Base-by-base conservation (phyloP, 257 asterid genomes). In the Coffea canephora region DNA sequence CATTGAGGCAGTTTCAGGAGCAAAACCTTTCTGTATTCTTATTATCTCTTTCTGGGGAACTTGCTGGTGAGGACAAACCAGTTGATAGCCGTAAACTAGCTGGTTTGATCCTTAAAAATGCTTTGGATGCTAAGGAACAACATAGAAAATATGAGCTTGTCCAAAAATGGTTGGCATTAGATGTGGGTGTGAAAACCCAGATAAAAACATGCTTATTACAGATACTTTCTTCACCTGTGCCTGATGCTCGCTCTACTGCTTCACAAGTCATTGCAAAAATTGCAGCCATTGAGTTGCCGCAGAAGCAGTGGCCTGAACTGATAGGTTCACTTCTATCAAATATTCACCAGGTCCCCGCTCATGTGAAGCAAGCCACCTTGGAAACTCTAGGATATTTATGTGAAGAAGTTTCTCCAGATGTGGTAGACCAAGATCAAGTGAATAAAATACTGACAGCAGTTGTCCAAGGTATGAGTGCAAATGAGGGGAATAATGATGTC, bases 271-370 rank as follows among this genome's bases (percentile, higher is more conserved):
- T 90, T 85, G 97, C 97, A 34, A 91, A 93, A 86, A 91, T 93
- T 80, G 97, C 97, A 19, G 91, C 95, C 54, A 91, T 93, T 83
- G 97, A 93, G 83, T 82, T 93, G 82, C 97, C 97, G 0, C 97
- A 91, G 71, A 91, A 93, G 82, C 95, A 91, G 80, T 91, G 97
- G 97, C 97, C 97, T 25, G 97, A 93, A 84, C 89, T 93, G 74
- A 87, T 93, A 68, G 96, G 91, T 50, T 84, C 94, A 52, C 93
- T 93, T 52, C 82, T 93, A 68, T 88, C 96, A 46, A 93, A 88
- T 79, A 83, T 89, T 89, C 93, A 91, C 80, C 96, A 93, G 85
- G 91, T 89, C 73, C 91, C 95, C 10, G 88, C 89, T 61, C 96
- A 91, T 85, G 89, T 89, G 64, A 93, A 93, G 89, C 97, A 93